Evolutionary conservation across 2,329 filamentous ascomycete species (phyloP).

Genomic region (Pestalotiopsis fici): DNA sequence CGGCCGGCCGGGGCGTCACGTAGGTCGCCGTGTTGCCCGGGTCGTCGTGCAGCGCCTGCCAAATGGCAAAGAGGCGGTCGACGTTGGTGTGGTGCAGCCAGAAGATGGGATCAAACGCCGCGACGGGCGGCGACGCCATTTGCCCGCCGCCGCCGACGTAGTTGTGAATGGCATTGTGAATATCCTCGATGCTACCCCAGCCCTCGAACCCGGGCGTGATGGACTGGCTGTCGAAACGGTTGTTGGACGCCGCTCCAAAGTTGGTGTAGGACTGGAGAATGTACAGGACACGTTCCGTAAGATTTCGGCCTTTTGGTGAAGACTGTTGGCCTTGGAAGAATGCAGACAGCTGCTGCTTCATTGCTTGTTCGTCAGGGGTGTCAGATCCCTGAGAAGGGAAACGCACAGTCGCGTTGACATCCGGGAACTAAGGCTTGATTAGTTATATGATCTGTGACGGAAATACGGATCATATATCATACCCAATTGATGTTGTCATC

Average conservation of each 20-base stretch:
- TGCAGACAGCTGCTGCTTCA: neutral
- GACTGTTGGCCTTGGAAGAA: neutral
- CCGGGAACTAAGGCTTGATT: neutral
- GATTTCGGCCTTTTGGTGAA: neutral
- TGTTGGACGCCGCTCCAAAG: neutral
- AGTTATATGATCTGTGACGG: no score
- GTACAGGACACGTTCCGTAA: neutral
- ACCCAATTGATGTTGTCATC: neutral
- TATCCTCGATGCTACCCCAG: constrained; percentile 1
- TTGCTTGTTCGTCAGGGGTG: neutral
- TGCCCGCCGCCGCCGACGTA: neutral
- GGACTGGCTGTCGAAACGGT: neutral
- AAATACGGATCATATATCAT: neutral
- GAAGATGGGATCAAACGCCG: constrained; percentile 8
- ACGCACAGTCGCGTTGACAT: neutral
- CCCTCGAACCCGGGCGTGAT: neutral
- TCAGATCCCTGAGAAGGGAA: neutral
- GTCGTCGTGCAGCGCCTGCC: constrained; percentile 1
- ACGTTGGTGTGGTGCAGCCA: constrained; percentile 6
- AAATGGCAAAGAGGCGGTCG: constrained; percentile 7
- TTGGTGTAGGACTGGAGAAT: constrained; percentile 3
- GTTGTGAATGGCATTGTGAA: constrained; percentile 2
- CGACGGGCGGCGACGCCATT: neutral
- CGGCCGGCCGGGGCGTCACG: neutral
- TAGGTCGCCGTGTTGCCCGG: neutral